Base-by-base conservation (phyloP, 2,329 filamentous ascomycete genomes). In the Ophiostoma sp. region DNA sequence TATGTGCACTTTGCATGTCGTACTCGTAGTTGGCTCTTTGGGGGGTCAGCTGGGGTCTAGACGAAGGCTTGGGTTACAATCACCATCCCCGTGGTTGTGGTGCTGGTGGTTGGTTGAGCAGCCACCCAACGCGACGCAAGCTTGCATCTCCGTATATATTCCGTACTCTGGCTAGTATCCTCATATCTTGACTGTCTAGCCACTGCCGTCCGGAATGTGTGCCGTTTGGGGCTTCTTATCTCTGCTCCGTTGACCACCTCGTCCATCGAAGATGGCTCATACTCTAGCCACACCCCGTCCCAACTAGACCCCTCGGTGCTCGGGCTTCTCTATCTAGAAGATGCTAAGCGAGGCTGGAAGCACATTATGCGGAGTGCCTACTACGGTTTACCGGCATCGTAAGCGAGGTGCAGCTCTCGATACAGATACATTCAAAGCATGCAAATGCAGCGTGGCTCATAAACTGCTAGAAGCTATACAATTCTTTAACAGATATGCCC, bases 11-110 rank as follows among this genome's bases (percentile, higher is more conserved):
- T 55, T 11, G 11, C 16, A 52, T 27, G 4, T 11, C 27, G 27
- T 55, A 9, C 4, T 11, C 27, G 27, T 55, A 9, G 49, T 9
- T 55, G 11, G 18, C 49, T 55, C 12, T 27, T 11, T 36, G n/a
- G 49, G 49, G 49, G 49, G 49, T 55, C 49, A 55, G 49, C 49
- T 55, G 49, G 49, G 49, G 47, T 52, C 47, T 52, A 52, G 47
- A n/a, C 47, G 47, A 27, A 52, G 47, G 16, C 47, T 18, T 52
- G 47, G 49, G 49, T 55, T 55, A 18, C 49, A 55, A 55, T 55
- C 49, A 55, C 49, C n/a, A 55, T 55, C 49, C 49, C n/a, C 49
- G n/a, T 55, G n/a, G 49, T 7, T 55, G 49, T 9, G 49, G 49
- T 55, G 3, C 49, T 55, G n/a, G 49, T 55, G 49, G 49, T 55